Conservation (phyloP, 1,284 basidiomycete genomes). For the Sanghuangporus baumii region DNA sequence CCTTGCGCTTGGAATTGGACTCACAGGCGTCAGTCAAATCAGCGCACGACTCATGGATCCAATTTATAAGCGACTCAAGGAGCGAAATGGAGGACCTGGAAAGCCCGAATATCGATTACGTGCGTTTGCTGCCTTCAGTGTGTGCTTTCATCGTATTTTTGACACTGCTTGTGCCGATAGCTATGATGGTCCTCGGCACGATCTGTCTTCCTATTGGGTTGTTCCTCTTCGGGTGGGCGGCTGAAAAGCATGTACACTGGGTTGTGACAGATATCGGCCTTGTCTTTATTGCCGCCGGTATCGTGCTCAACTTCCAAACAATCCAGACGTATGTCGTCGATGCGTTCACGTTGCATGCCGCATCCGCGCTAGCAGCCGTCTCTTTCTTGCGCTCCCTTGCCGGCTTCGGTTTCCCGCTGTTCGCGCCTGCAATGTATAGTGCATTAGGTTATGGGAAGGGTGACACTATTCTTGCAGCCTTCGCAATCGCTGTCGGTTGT, state of each 20-base stretch:
- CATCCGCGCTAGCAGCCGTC: constrained; percentile 58
- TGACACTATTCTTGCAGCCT: constrained; percentile 50
- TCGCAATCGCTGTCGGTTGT: constrained; percentile 54
- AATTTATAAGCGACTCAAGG: constrained; percentile 47
- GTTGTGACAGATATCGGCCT: constrained; percentile 63
- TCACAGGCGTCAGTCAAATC: constrained; percentile 47
- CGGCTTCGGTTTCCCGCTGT: constrained; percentile 64
- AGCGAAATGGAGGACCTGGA: constrained; percentile 46
- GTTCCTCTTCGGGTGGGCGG: constrained; percentile 63
- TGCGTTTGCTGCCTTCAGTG: constrained; percentile 27
- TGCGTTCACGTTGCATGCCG: constrained; percentile 59
- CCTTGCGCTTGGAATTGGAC: constrained; percentile 55
- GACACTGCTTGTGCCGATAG: constrained; percentile 28
- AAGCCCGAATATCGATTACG: constrained; percentile 53
- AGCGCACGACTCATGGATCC: constrained; percentile 54
- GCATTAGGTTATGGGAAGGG: constrained; percentile 61
- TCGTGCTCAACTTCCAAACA: constrained; percentile 50
- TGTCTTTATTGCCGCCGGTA: constrained; percentile 45
- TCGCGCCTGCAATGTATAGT: constrained; percentile 60
- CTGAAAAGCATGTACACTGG: constrained; percentile 52
- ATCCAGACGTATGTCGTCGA: constrained; percentile 65
- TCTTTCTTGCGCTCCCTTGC: constrained; percentile 52
- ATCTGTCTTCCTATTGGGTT: constrained; percentile 53
- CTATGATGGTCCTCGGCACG: constrained; percentile 54
- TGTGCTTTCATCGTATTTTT: not conserved